These are phyloP conservation scores for Phyllosticta citrichinensis DNA, from an alignment of 2,329 filamentous ascomycete species.

Conservation along the genomic window DNA sequence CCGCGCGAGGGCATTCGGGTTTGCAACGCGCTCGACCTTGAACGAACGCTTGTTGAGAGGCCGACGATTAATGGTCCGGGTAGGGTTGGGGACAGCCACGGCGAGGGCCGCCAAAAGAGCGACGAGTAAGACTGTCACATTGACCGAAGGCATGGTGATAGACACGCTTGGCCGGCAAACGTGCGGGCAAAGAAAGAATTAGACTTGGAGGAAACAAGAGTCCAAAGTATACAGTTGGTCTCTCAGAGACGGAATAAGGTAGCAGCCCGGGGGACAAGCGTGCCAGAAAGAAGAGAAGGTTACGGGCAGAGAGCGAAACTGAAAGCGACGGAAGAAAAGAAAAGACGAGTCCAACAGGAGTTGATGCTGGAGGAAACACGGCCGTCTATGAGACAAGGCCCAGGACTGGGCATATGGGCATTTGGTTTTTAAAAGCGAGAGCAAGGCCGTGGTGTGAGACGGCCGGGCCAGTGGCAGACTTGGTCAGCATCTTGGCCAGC, in stretches of 20 bases:
- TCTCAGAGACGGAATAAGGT: slow-evolving; percentile 3
- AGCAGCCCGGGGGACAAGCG: background rate
- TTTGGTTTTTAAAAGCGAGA: background rate
- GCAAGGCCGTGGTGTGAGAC: background rate
- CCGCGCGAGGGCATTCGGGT: slow-evolving; percentile 42
- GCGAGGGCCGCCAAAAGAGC: slow-evolving; percentile 39
- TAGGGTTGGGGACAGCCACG: slow-evolving; percentile 35
- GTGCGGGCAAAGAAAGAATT: background rate
- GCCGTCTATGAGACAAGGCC: background rate
- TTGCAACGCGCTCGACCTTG: slow-evolving; percentile 49
- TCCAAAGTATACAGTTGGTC: background rate
- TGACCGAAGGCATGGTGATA: slow-evolving; percentile 25
- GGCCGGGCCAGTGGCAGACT: background rate
- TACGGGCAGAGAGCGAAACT: background rate
- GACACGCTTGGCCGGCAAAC: slow-evolving; percentile 8
- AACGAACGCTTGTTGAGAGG: slow-evolving; percentile 47
- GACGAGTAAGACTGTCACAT: slow-evolving; percentile 33
- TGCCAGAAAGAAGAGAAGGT: slow-evolving; percentile 5
- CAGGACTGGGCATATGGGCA: background rate
- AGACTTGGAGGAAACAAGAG: background rate
- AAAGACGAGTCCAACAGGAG: background rate
- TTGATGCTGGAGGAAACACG: background rate
- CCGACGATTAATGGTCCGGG: slow-evolving; percentile 14
- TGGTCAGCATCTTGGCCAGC: background rate
- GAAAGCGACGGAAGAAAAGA: slow-evolving; percentile 4